These are phyloP conservation scores for Priceomyces fermenticarens DNA, from an alignment of 805 yeast species.

Conservation along the genomic window DNA sequence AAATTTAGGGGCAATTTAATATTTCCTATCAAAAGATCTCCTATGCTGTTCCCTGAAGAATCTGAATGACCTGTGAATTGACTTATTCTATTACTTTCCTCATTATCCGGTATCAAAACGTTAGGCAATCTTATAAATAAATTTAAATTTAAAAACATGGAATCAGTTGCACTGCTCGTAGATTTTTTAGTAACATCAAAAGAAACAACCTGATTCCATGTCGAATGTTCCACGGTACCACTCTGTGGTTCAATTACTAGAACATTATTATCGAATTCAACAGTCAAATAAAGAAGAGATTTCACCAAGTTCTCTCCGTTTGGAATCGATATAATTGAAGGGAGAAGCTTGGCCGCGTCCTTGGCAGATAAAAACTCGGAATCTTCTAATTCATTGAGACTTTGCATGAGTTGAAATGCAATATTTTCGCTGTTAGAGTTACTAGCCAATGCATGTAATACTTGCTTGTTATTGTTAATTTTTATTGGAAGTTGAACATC, in stretches of 20 bases:
- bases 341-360: slow-evolving; percentile 39
- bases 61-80: slow-evolving; percentile 26
- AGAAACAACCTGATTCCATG: slow-evolving; percentile 84
- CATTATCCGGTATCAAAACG: slow-evolving; percentile 47
- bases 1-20: slow-evolving; percentile 59
- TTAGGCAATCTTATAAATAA: slow-evolving; percentile 78
- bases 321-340: slow-evolving; percentile 55
- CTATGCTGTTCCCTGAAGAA: slow-evolving; percentile 28
- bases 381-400: slow-evolving; percentile 18
- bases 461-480: slow-evolving; percentile 60
- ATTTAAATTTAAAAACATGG: slow-evolving; percentile 65
- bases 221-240: slow-evolving; percentile 74
- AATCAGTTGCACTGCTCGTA: slow-evolving; percentile 34
- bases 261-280: slow-evolving; percentile 94
- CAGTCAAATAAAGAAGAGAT: slow-evolving; percentile 76
- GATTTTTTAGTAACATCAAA: slow-evolving; percentile 68
- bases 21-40: slow-evolving; percentile 78
- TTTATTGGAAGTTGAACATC: slow-evolving; percentile 69
- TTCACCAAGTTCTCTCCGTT: slow-evolving; percentile 50
- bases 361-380: slow-evolving; percentile 23
- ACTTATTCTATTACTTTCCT: slow-evolving; percentile 23
- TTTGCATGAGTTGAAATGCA: slow-evolving; percentile 31
- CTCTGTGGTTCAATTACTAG: slow-evolving; percentile 82
- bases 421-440: slow-evolving; percentile 39
- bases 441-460: slow-evolving; percentile 61